Evolutionary conservation across 1,284 basidiomycete genomes (phyloP).

Genomic region (Vanrija sp.): DNA sequence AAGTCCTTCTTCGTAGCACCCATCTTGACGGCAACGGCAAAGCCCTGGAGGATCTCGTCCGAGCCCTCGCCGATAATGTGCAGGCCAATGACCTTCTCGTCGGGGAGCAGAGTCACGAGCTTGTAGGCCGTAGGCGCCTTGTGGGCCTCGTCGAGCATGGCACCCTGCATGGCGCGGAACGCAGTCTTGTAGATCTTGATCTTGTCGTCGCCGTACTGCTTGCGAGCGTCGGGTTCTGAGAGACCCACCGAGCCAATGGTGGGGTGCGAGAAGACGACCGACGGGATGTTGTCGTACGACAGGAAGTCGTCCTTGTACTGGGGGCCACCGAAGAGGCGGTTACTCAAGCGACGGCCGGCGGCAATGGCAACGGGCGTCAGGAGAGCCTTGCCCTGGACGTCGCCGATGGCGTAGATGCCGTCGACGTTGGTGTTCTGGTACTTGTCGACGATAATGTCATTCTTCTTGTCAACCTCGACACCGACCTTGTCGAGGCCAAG

Average conservation of each 20-base stretch:
- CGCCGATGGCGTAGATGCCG: constrained; percentile 79
- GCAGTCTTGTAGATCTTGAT: constrained; percentile 79
- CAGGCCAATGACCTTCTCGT: constrained; percentile 90
- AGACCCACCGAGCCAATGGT: constrained; percentile 87
- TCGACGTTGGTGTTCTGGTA: constrained; percentile 78
- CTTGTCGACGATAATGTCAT: constrained; percentile 83
- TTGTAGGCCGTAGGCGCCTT: constrained; percentile 94
- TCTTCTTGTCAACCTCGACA: constrained; percentile 69
- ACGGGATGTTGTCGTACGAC: constrained; percentile 84
- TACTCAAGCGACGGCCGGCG: constrained; percentile 81
- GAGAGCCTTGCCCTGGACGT: constrained; percentile 84
- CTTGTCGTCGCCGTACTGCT: constrained; percentile 77
- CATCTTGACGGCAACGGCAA: constrained; percentile 94
- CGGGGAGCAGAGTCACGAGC: constrained; percentile 75
- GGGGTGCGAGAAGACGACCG: constrained; percentile 95
- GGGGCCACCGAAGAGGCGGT: constrained; percentile 81
- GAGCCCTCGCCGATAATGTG: constrained; percentile 82
- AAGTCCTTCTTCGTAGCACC: constrained; percentile 79
- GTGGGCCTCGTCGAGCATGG: constrained; percentile 75
- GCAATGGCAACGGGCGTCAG: constrained; percentile 99
- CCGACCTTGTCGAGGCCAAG: constrained; percentile 75
- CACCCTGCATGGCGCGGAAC: constrained; percentile 82
- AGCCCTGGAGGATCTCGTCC: constrained; percentile 4
- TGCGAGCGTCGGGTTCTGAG: constrained; percentile 81
- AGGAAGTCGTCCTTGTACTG: constrained; percentile 84